phyloP scores from a whole-genome alignment of 352 stramenopile species.

The Phytophthora hibernalis region DNA sequence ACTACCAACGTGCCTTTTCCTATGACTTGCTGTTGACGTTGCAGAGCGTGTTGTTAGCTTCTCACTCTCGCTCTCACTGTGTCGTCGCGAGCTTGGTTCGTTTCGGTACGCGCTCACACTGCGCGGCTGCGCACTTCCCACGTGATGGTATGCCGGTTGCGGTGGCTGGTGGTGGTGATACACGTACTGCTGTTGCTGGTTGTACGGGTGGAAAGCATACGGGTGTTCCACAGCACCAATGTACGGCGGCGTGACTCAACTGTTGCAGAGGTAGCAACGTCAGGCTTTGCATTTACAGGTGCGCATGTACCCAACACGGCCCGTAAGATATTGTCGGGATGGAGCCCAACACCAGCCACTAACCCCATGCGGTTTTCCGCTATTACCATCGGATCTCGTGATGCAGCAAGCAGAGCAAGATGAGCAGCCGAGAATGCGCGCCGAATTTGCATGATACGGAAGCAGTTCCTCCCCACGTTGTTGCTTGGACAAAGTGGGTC shows the following conservation, averaged over 20 bases:
- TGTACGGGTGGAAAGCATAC: conserved; percentile 39
- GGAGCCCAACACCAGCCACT: conserved; percentile 71
- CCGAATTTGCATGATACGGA: conserved; percentile 93
- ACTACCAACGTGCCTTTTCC: conserved; percentile 47
- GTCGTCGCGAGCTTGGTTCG: conserved; percentile 50
- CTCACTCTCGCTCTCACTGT: conserved; percentile 79
- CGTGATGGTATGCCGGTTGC: conserved; percentile 40
- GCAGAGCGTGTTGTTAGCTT: conserved; percentile 66
- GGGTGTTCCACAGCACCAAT: conserved; percentile 31
- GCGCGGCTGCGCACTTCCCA: conserved; percentile 26
- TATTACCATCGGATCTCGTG: conserved; percentile 61
- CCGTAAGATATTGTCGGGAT: conserved; percentile 84
- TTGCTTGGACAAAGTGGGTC: conserved; percentile 94
- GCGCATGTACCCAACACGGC: conserved; percentile 67
- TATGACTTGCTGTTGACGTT: conserved; percentile 55
- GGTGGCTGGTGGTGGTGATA: conserved; percentile 39
- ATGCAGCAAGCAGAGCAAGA: conserved; percentile 67
- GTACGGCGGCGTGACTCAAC: conserved; percentile 32
- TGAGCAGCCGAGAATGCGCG: conserved; percentile 81
- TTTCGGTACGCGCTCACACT: conserved; percentile 28
- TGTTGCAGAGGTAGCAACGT: conserved; percentile 33
- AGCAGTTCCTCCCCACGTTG: conserved; percentile 97
- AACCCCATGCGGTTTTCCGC: conserved; percentile 60
- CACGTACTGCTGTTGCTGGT: conserved; percentile 42
- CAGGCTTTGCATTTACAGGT: conserved; percentile 61